Base-by-base conservation (phyloP, 164 flowering plant species). In the Dillenia suffruticosa region DNA sequence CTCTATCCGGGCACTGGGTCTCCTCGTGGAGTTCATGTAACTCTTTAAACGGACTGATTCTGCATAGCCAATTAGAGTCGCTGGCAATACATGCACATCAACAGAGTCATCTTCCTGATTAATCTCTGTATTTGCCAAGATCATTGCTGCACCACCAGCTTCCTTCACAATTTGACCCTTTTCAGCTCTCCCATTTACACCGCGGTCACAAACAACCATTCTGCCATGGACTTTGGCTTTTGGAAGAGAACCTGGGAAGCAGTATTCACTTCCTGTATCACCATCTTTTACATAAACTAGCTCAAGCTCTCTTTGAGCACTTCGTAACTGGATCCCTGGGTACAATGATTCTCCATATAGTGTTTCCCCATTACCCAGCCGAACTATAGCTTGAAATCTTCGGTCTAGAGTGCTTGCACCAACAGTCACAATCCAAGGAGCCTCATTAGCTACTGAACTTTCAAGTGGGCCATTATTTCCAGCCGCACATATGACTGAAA, bases 361-460 rank as follows among this genome's bases (percentile, higher is more conserved):
- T 50, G 58, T 44, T 54, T 82, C 69, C 48, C 92, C 88, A 26
- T 80, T 81, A 1, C 84, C 83, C 58, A 84, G 15, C 32, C 67
- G 76, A 44, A 93, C 81, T 46, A 75, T 12, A 43, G 96, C 94
- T n/a, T 97, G 97, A 65, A 93, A 93, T 68, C 74, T 83, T 53
- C 98, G 56, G 71, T 90, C 89, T 12, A 90, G 83, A n/a, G 97
- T 84, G 74, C 96, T 82, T n/a, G 98, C 98, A 22, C 98, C 98
- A 8, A 93, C 76, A 1, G 98, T 90, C 8, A 86, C 73, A 19
- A 93, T 79, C 98, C 98, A 93, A 11, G 98, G 98, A 48, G 98
- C 97, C 66, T 78, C 92, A 57, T 93, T 93, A 26, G 97, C 94
- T 12, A 93, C 92, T 1, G 97, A 88, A 75, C 68, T 79, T 22